Conservation (phyloP, 805 yeast species). For the Isabelozyma rhagii region DNA sequence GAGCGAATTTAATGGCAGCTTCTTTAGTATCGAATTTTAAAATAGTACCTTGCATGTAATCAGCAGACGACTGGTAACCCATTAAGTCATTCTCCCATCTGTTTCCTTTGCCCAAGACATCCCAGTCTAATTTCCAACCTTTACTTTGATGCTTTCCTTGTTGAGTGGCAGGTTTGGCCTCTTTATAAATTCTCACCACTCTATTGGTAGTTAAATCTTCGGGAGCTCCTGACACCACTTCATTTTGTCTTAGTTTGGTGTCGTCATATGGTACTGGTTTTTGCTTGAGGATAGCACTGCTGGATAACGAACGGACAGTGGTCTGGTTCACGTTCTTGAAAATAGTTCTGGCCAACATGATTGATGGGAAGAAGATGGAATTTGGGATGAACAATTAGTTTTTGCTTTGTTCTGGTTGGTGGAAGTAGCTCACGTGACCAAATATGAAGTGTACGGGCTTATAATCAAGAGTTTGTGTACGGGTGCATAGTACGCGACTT, state of each 20-base stretch:
- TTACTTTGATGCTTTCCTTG: slow-evolving; percentile 55
- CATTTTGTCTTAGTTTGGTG: slow-evolving; percentile 38
- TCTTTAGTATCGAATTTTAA: slow-evolving; percentile 73
- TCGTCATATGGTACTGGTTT: slow-evolving; percentile 18
- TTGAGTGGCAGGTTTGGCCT: slow-evolving; percentile 79
- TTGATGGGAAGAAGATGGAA: not conserved
- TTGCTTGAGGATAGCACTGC: slow-evolving; percentile 14
- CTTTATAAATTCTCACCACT: slow-evolving; percentile 73
- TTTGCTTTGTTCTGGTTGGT: not conserved
- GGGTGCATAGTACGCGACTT: slow-evolving; percentile 4
- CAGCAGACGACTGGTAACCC: slow-evolving; percentile 79
- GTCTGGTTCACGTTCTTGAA: not conserved
- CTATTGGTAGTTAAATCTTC: slow-evolving; percentile 56
- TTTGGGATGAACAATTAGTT: not conserved
- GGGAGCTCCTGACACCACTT: slow-evolving; percentile 77
- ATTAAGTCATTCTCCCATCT: slow-evolving; percentile 89
- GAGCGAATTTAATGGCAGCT: slow-evolving; percentile 74
- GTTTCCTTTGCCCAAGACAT: slow-evolving; percentile 68
- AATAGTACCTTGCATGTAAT: slow-evolving; percentile 77
- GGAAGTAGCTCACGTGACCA: not conserved
- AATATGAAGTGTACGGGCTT: no score
- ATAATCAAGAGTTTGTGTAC: slow-evolving; percentile 8
- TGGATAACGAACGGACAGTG: slow-evolving; percentile 22
- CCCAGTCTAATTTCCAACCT: slow-evolving; percentile 83
- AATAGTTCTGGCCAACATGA: not conserved